Conservation (phyloP, 2,329 filamentous ascomycete species). For the Aaosphaeria pasadenensis region DNA sequence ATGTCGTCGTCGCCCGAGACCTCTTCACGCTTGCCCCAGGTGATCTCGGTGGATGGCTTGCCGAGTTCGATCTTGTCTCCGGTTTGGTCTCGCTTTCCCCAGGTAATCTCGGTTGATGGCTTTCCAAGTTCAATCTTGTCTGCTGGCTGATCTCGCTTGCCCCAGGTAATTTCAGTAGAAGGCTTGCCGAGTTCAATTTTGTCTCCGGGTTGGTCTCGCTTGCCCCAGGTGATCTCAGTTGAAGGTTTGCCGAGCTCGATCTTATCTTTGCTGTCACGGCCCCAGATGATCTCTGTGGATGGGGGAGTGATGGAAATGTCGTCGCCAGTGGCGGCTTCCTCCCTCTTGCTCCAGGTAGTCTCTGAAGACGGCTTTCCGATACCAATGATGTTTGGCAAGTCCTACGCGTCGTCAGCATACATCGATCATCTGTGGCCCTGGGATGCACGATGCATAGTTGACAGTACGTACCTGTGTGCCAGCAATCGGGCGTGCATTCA, state of each 20-base stretch:
- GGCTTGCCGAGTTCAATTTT: background rate
- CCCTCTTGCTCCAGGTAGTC: background rate
- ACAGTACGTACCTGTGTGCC: constrained; percentile 11
- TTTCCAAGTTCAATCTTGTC: constrained; percentile 11
- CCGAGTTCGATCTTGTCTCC: background rate
- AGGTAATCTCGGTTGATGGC: constrained; percentile 13
- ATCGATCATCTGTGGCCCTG: background rate
- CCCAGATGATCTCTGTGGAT: constrained; percentile 14
- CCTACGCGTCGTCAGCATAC: background rate
- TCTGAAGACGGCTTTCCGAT: background rate
- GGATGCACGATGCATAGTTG: background rate
- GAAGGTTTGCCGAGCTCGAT: constrained; percentile 14
- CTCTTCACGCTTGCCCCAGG: constrained; percentile 5
- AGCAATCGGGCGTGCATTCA: constrained; percentile 19
- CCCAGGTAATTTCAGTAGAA: constrained; percentile 1
- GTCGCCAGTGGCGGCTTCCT: background rate
- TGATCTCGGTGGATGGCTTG: constrained; percentile 1
- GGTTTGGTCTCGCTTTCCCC: constrained; percentile 8
- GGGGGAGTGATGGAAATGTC: constrained; percentile 7
- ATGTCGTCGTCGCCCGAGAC: constrained; percentile 1
- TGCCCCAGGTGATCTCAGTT: constrained; percentile 13
- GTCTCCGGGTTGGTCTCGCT: constrained; percentile 2
- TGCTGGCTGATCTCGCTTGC: background rate
- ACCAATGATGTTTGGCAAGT: background rate
- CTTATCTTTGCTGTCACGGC: constrained; percentile 1